These are phyloP conservation scores for Eucalyptus pauciflora DNA, from an alignment of 345 rosid genomes.

Conservation along the genomic window DNA sequence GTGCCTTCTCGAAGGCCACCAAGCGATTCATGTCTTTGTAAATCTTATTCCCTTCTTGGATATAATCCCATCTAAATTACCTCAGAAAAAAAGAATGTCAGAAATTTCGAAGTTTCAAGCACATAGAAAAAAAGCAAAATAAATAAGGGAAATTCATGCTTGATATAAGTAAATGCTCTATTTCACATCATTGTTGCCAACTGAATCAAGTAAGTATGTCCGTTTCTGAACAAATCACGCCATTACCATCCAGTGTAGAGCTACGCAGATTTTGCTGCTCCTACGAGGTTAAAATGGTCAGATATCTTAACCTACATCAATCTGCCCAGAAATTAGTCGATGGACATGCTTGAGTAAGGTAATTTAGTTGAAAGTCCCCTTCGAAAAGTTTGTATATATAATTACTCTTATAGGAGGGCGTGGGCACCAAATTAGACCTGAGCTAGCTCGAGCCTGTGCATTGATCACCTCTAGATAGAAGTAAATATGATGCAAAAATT, in stretches of 20 bases:
- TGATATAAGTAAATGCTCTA: background rate
- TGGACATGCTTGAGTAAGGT: background rate
- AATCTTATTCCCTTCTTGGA: background rate
- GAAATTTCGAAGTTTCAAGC: background rate
- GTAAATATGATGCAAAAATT: background rate
- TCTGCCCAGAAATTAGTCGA: background rate
- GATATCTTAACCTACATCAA: background rate
- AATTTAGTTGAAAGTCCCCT: background rate
- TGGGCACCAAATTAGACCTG: background rate
- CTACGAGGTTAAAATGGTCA: no score
- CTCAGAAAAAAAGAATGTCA: background rate
- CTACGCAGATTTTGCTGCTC: no score
- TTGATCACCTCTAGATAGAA: background rate
- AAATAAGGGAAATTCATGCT: background rate
- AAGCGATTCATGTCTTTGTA: constrained; percentile 30
- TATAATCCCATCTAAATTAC: constrained; percentile 24
- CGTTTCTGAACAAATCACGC: background rate
- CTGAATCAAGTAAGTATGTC: background rate
- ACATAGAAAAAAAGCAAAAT: background rate
- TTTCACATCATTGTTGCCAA: background rate
- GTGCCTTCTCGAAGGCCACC: constrained; percentile 28
- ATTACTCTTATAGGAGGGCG: background rate
- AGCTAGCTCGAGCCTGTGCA: accelerated
- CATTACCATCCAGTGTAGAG: no score
- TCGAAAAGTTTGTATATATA: background rate